Base-by-base conservation (phyloP, 2,329 filamentous ascomycete genomes). In the Fusarium humuli region DNA sequence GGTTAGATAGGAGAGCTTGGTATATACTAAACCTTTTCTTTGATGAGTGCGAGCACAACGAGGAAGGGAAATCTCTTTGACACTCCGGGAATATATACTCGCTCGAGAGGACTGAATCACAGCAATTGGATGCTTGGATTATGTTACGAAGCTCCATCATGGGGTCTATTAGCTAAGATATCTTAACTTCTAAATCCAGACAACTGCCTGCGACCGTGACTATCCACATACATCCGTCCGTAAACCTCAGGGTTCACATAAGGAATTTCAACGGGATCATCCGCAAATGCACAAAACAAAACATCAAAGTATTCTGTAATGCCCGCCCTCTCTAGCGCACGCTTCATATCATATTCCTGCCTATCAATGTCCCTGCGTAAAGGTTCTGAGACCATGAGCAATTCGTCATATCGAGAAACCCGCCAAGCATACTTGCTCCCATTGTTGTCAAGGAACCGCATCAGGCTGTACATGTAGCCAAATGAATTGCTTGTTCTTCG, bases 401-500 rank as follows among this genome's bases (percentile, higher is more conserved):
- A 4, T 29, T 53, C 32, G 18, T 53, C 49, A 8, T 53, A 13
- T n/a, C 49, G 25, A 9, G 49, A 53, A 6, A 53, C 49, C 11
- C 34, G 20, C 49, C 49, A 29, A 8, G 27, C 49, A 22, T 53
- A 53, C 27, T 18, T 53, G 13, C n/a, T n/a, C 2, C 23, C 49
- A 16, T 32, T 42, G 10, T 18, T 53, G 7, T 53, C 49, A 27
- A 53, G 9, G 8, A 53, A 53, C 2, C 49, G 49, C 49, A 53
- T 53, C n/a, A 53, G 27, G 23, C n/a, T 53, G n/a, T 53, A 53
- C 34, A 42, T 53, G 13, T 53, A 20, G n/a, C 49, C 49, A 18
- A 25, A 53, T 13, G 32, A 22, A 4, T 7, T 53, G 13, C 23
- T n/a, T 42, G 9, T 41, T 10, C 20, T 42, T 5, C 49, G 49